Base-by-base conservation (phyloP, 2,329 filamentous ascomycete genomes). In the Microascus cirrosus region DNA sequence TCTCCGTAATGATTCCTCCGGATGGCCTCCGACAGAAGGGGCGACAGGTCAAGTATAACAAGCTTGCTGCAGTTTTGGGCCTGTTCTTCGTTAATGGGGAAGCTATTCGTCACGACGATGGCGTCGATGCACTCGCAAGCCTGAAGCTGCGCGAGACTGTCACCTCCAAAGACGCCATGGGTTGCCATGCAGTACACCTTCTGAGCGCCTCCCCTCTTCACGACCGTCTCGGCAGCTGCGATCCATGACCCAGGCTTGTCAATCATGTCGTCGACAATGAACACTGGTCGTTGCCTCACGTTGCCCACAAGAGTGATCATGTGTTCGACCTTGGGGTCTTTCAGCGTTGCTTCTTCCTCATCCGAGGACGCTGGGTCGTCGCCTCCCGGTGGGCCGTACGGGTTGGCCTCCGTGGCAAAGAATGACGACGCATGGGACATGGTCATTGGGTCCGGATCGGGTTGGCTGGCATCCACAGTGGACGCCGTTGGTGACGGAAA, bases 251-350 rank as follows among this genome's bases (percentile, higher is more conserved):
- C 90, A 11, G 91, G 86, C 75, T 96, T 96, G 74, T 99, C 94
- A 67, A 99, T 96, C 89, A 99, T 97, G 70, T 99, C 94, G 70
- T 99, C 94, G 55, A 99, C 89, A 61, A 99, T 91, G 69, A 99
- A 87, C 57, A 97, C 94, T 0, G 90, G 86, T 59, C 90, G 84
- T 68, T 90, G 85, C 67, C 85, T 87, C 60, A 99, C 94, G 66
- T 97, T 90, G 60, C 94, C 94, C 15, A 99, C 94, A n/a, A 99
- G 79, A 0, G 94, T 99, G 65, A 99, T 95, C 77, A 93, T 96
- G 67, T 92, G 91, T 74, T 99, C 94, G 24, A 93, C 78, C 60
- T 87, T 85, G 12, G 87, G 84, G 63, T 93, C 85, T 65, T 87
- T 83, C 56, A 93, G 83, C n/a, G 86, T 85, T 63, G 95, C 90